A percentile compares a stretch with the other conserved stretches of the same genome.
These are phyloP conservation scores for Diaporthe sp. DNA, from an alignment of 2,329 filamentous ascomycete species.

Conservation along the genomic window DNA sequence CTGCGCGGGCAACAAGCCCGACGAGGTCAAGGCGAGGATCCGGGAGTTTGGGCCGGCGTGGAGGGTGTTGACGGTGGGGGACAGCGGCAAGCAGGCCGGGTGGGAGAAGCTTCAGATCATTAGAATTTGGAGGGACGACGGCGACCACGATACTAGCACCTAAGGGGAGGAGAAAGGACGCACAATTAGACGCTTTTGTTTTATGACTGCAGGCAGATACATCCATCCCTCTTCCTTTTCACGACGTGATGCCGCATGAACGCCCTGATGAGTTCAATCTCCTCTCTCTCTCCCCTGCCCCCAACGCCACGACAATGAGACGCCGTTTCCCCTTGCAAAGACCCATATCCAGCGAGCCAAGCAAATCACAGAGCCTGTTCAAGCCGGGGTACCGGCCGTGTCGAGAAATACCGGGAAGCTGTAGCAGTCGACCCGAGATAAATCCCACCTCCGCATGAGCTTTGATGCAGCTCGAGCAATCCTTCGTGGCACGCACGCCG, in stretches of 20 bases:
- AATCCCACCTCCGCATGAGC: background rate
- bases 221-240: background rate
- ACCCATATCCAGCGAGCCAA: constrained; percentile 24
- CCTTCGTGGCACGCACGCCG: background rate
- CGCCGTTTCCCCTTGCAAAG: constrained; percentile 7
- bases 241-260: constrained; percentile 22
- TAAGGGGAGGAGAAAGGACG: constrained; percentile 31
- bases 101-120: constrained; percentile 96
- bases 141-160: background rate
- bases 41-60: constrained; percentile 69
- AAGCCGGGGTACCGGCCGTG: background rate
- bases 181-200: constrained; percentile 36
- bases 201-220: constrained; percentile 26
- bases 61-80: constrained; percentile 82
- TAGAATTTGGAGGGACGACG: constrained; percentile 78
- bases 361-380: background rate
- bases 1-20: constrained; percentile 91
- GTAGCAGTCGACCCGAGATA: constrained; percentile 6
- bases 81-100: constrained; percentile 88
- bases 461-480: background rate
- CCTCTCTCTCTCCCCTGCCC: constrained; percentile 6
- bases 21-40: constrained; percentile 76
- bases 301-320: constrained; percentile 38
- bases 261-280: constrained; percentile 20
- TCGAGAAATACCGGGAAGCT: background rate